Conservation (phyloP, 306 rosid genomes). For the Morella rubra region DNA sequence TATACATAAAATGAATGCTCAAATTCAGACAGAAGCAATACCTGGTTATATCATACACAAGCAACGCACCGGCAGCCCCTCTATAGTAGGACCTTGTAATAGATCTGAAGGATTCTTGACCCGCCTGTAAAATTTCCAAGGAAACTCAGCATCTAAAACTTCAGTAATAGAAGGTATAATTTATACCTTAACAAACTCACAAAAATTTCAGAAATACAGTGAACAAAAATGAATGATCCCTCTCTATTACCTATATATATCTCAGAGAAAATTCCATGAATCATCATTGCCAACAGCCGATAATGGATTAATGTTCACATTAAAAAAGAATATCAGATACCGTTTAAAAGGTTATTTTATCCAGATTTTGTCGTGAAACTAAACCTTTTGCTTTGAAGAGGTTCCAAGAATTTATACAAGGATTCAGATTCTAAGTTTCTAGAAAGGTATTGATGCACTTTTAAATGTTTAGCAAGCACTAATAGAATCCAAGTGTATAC, state of each 20-base stretch:
- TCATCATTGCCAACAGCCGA: neutral
- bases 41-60: constrained; percentile 97
- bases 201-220: constrained; percentile 2
- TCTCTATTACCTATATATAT: neutral
- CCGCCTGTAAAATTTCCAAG: constrained; percentile 61
- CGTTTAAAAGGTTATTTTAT: neutral
- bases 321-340: neutral
- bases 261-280: neutral
- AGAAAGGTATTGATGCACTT: neutral
- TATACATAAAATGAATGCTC: neutral
- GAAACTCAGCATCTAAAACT: constrained; percentile 13
- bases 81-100: constrained; percentile 93
- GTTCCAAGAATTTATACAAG: neutral
- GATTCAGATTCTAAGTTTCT: neutral
- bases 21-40: constrained; percentile 23
- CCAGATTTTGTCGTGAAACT: neutral
- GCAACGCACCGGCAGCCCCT: constrained; percentile 98
- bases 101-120: constrained; percentile 99
- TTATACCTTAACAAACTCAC: neutral
- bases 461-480: neutral
- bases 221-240: neutral
- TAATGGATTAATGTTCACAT: neutral
- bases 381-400: neutral
- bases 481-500: neutral
- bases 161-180: neutral